These are phyloP conservation scores for Penicillium nordicum DNA, from an alignment of 2,329 filamentous ascomycete species.

Conservation along the genomic window DNA sequence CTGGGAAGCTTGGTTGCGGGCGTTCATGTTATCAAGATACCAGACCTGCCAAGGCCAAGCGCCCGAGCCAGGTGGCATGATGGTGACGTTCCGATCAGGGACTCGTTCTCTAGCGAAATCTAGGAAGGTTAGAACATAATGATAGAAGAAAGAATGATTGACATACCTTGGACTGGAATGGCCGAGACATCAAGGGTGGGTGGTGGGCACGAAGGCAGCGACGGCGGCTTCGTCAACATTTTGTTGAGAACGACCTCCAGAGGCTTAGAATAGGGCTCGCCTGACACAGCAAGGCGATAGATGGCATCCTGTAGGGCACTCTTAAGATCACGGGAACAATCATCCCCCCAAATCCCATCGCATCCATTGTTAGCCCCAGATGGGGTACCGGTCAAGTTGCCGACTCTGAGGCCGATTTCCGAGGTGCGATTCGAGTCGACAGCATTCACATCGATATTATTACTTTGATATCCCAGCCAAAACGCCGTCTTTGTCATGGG, in stretches of 20 bases:
- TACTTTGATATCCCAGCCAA: constrained; percentile 36
- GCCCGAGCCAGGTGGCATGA: constrained; percentile 31
- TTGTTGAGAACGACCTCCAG: constrained; percentile 30
- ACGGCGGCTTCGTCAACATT: constrained; percentile 24
- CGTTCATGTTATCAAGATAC: constrained; percentile 35
- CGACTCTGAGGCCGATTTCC: constrained; percentile 36
- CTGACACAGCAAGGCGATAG: constrained; percentile 26
- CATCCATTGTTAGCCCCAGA: constrained; percentile 37
- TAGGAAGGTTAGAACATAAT: constrained; percentile 14
- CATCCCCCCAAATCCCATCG: constrained; percentile 36
- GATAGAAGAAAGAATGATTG: not conserved
- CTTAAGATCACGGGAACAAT: constrained; percentile 34
- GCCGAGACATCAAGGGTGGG: constrained; percentile 33
- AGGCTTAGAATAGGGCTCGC: constrained; percentile 28
- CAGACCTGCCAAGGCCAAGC: constrained; percentile 36
- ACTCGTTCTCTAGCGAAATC: constrained; percentile 33
- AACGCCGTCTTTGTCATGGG: constrained; percentile 38
- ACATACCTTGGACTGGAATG: constrained; percentile 35
- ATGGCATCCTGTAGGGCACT: constrained; percentile 26
- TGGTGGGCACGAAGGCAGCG: constrained; percentile 29
- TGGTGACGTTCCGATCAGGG: constrained; percentile 22
- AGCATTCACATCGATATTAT: constrained; percentile 25
- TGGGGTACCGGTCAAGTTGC: constrained; percentile 37
- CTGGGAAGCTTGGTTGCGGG: constrained; percentile 33
- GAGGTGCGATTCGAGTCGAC: constrained; percentile 35